Evolutionary conservation across 1,284 basidiomycete species (phyloP), one percentile per base, ranked within the genome.

Genomic region (Ustilago tritici): DNA sequence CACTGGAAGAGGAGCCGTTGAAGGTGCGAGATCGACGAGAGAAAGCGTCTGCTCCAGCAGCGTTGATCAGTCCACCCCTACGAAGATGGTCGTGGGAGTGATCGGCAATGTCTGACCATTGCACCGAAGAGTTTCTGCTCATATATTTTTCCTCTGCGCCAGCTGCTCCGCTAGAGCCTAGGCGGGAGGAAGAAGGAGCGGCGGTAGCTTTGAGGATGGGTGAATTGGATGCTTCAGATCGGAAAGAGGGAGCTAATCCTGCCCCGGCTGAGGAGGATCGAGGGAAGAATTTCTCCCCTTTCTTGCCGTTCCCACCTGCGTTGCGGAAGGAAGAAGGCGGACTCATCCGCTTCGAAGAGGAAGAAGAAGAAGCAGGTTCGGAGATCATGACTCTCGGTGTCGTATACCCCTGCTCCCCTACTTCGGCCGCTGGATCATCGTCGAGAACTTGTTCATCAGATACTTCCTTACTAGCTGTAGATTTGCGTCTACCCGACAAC

Each of bases 51-150:
- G 70, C 65, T 4, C 70, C 70, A 11, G 47, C 70, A 14, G 55
- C 35, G 34, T 65, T 73, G 62, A 73, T 73, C 31, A 65, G 74
- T 15, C 35, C 63, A 1, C 10, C 41, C 50, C 14, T 34, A 31
- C 23, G n/a, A 1, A 60, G 59, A 17, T 57, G 69, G 9, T 71
- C 71, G 49, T 78, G 65, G 1, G 62, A 56, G 7, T 40, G 15
- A 38, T 70, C 69, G 40, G 76, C 70, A 41, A 80, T 73, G 41
- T 80, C 78, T 19, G 78, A 66, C 78, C 78, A 80, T 54, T 80
- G 78, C 4, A 80, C 71, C 2, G 71, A 75, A 4, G 67, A 71
- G 9, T 52, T 53, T 7, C 61, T 57, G 32, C 65, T 62, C 19
- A 34, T 52, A n/a, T 38, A 31, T 32, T 50, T 32, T 4, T 32